Conservation (phyloP, 2,329 filamentous ascomycete genomes). For the Paracoccidioides brasiliensis region DNA sequence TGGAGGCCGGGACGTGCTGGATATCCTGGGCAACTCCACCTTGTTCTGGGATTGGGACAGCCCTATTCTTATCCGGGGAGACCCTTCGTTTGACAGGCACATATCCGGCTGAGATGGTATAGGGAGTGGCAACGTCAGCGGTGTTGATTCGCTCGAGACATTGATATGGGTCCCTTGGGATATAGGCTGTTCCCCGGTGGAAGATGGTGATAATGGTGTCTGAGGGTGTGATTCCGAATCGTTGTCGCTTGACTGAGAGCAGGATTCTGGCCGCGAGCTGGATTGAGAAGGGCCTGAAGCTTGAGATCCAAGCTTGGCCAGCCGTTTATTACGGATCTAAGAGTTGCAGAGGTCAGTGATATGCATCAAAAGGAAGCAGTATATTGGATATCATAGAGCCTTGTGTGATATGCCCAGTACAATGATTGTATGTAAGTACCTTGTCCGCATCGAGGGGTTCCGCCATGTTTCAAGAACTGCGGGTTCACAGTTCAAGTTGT, state of each 20-base stretch:
- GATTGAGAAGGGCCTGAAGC: slow-evolving; percentile 16
- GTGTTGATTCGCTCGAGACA: slow-evolving; percentile 15
- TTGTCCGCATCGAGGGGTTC: slow-evolving; percentile 33
- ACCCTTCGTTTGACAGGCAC: slow-evolving; percentile 18
- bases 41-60: slow-evolving; percentile 8
- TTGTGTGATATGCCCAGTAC: background rate
- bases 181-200: slow-evolving; percentile 13
- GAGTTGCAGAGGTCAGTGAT: background rate
- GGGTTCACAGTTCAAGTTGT: slow-evolving; percentile 6
- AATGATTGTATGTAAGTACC: slow-evolving; percentile 17
- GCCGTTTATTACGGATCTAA: slow-evolving; percentile 54
- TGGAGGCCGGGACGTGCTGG: slow-evolving; percentile 14
- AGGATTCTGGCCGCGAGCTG: slow-evolving; percentile 13
- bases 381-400: background rate
- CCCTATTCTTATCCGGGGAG: background rate
- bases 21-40: slow-evolving; percentile 11
- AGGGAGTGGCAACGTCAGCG: slow-evolving; percentile 6
- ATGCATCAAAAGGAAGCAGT: background rate
- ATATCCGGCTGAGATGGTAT: slow-evolving; percentile 23
- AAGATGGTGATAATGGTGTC: slow-evolving; percentile 4
- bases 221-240: background rate
- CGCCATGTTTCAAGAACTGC: slow-evolving; percentile 6
- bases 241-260: slow-evolving; percentile 5
- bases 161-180: slow-evolving; percentile 18
- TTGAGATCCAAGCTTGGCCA: slow-evolving; percentile 46